Percentiles rank a stretch among this genome's conserved stretches.
phyloP scores from a whole-genome alignment of 306 rosid genomes.

The Trifolium dubium region DNA sequence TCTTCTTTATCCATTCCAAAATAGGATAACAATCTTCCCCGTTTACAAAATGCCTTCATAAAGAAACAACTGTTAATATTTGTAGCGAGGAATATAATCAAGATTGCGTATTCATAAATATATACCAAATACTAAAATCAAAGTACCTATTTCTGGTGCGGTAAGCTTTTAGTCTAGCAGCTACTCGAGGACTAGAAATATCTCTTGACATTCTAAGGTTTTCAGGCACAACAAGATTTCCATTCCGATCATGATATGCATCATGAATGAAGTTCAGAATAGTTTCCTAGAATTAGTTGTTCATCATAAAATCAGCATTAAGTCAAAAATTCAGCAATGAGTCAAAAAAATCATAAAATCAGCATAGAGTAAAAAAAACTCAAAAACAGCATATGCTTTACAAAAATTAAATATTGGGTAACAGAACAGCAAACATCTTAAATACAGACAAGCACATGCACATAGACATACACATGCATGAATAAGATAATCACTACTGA shows the following conservation, averaged over 20 bases:
- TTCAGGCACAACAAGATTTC: constrained; percentile 62
- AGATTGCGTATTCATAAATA: neutral
- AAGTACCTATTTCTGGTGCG: constrained; percentile 70
- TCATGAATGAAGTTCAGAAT: constrained; percentile 67
- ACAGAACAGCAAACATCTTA: neutral
- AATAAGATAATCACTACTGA: constrained; percentile 19
- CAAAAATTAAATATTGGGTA: constrained; percentile 1
- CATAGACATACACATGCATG: neutral
- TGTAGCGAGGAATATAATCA: constrained; percentile 19
- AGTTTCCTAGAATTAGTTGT: constrained; percentile 61
- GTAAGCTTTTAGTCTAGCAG: constrained; percentile 60
- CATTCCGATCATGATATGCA: constrained; percentile 60
- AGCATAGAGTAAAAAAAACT: no score
- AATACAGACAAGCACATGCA: neutral
- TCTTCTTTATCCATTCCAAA: constrained; percentile 76
- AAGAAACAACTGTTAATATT: constrained; percentile 27
- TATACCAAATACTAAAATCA: constrained; percentile 39
- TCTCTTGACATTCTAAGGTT: constrained; percentile 67
- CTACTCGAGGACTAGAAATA: constrained; percentile 55
- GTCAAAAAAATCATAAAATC: no score
- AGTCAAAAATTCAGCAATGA: constrained; percentile 23
- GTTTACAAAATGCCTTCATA: constrained; percentile 67
- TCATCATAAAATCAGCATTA: constrained; percentile 35
- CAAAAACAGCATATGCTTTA: neutral
- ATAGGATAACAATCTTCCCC: constrained; percentile 74